Percentiles rank a stretch among this genome's conserved stretches.
Evolutionary conservation across 169 alveolate species (phyloP).

Genomic region (Fabrea salina): DNA sequence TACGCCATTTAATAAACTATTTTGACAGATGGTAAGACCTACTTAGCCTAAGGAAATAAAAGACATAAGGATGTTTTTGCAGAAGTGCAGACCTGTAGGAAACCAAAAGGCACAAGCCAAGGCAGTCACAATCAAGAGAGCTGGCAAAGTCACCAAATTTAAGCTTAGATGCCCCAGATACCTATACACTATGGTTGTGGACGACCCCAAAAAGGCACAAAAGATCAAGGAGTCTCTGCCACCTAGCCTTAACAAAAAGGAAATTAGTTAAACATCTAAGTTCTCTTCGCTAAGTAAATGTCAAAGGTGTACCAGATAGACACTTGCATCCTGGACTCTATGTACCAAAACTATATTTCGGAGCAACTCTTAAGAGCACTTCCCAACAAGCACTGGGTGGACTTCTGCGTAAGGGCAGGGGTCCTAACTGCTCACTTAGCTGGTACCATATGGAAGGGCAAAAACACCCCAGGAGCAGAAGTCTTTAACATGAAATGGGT

Average conservation of each 20-base stretch:
- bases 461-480: background rate
- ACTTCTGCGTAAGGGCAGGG: background rate
- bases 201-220: slow-evolving; percentile 92
- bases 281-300: no score
- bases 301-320: background rate
- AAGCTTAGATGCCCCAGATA: slow-evolving; percentile 92
- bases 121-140: slow-evolving; percentile 83
- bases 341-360: background rate
- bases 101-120: slow-evolving; percentile 49
- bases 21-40: slow-evolving; percentile 30
- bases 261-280: slow-evolving; percentile 16
- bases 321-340: background rate
- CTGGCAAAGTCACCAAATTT: slow-evolving; percentile 88
- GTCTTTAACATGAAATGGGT: background rate
- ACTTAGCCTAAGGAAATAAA: slow-evolving; percentile 44
- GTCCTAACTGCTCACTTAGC: background rate
- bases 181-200: slow-evolving; percentile 91
- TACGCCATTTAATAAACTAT: no score
- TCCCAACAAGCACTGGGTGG: background rate
- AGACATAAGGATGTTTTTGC: slow-evolving; percentile 42
- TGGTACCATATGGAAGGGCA: background rate
- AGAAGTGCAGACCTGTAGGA: slow-evolving; percentile 42
- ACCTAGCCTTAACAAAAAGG: slow-evolving; percentile 66
- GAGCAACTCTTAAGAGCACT: background rate
- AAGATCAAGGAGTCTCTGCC: slow-evolving; percentile 88